These are phyloP conservation scores for Wallacemonas sp. DNA, from an alignment of 208 protist genomes.

Conservation along the genomic window DNA sequence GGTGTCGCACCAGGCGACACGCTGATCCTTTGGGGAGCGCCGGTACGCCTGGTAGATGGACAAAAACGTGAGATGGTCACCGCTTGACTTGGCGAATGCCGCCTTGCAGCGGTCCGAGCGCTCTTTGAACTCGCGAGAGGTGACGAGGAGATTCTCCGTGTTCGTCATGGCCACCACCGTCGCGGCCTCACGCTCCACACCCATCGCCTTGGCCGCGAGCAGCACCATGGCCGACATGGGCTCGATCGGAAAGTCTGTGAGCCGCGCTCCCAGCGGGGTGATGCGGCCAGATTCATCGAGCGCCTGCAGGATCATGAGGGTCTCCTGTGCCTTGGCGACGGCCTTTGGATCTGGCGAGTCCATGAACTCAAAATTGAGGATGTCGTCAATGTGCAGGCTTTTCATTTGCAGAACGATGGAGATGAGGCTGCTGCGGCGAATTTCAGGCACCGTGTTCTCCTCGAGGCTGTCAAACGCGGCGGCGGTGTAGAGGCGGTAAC, in stretches of 20 bases:
- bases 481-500: slow-evolving; percentile 97
- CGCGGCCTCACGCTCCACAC: slow-evolving; percentile 94
- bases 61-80: slow-evolving; percentile 88
- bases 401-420: slow-evolving; percentile 97
- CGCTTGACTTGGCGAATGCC: slow-evolving; percentile 72
- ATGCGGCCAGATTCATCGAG: slow-evolving; percentile 88
- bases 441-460: slow-evolving; percentile 97
- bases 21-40: slow-evolving; percentile 59
- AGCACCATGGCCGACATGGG: slow-evolving; percentile 97
- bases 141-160: slow-evolving; percentile 85
- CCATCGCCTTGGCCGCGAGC: slow-evolving; percentile 92
- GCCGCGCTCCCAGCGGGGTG: slow-evolving; percentile 90
- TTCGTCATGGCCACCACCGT: slow-evolving; percentile 94
- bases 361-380: slow-evolving; percentile 99
- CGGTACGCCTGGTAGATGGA: slow-evolving; percentile 82
- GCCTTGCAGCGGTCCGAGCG: slow-evolving; percentile 73
- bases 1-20: slow-evolving; percentile 80
- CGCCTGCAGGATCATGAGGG: slow-evolving; percentile 93
- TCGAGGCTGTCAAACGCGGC: slow-evolving; percentile 95
- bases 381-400: slow-evolving; percentile 95
- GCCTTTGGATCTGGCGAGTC: slow-evolving; percentile 94
- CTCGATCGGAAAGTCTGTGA: slow-evolving; percentile 98
- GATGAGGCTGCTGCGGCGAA: slow-evolving; percentile 97
- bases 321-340: slow-evolving; percentile 92
- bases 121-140: slow-evolving; percentile 70